Evolutionary conservation across 441 rosid genomes (phyloP).

Genomic region (Erysimum pusillum): DNA sequence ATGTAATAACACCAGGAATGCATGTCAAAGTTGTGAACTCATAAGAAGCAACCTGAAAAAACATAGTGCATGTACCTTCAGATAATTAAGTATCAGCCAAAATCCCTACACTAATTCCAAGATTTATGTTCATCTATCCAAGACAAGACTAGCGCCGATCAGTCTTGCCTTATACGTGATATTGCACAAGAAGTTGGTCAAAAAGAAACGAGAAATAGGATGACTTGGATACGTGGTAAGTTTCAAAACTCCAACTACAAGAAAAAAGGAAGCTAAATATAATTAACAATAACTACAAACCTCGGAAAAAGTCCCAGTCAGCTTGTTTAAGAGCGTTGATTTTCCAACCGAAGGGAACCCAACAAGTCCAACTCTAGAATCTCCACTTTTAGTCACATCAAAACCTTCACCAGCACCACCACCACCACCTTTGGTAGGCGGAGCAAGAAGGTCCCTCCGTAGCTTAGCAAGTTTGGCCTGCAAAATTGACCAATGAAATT

Average conservation of each 20-base stretch:
- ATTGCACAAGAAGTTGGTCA: slow-evolving; percentile 5
- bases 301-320: slow-evolving; percentile 96
- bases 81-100: slow-evolving; percentile 21
- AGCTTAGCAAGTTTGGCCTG: slow-evolving; percentile 97
- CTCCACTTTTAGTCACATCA: slow-evolving; percentile 98
- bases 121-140: slow-evolving; percentile 9
- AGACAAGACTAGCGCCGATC: neutral
- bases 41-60: slow-evolving; percentile 91
- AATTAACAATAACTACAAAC: slow-evolving; percentile 48
- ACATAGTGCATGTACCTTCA: slow-evolving; percentile 11
- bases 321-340: slow-evolving; percentile 90
- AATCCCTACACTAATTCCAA: slow-evolving; percentile 10
- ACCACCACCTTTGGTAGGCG: slow-evolving; percentile 87
- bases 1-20: slow-evolving; percentile 90
- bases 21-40: slow-evolving; percentile 98
- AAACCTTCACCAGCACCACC: slow-evolving; percentile 95
- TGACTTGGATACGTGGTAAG: slow-evolving; percentile 16
- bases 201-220: neutral
- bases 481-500: slow-evolving; percentile 18
- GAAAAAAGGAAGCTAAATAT: neutral
- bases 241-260: neutral
- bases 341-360: slow-evolving; percentile 98
- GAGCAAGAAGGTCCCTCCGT: slow-evolving; percentile 91
- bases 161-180: neutral
- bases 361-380: slow-evolving; percentile 94